phyloP scores from a whole-genome alignment of 2,329 filamentous ascomycete species.

The Aurifilum marmelostoma region DNA sequence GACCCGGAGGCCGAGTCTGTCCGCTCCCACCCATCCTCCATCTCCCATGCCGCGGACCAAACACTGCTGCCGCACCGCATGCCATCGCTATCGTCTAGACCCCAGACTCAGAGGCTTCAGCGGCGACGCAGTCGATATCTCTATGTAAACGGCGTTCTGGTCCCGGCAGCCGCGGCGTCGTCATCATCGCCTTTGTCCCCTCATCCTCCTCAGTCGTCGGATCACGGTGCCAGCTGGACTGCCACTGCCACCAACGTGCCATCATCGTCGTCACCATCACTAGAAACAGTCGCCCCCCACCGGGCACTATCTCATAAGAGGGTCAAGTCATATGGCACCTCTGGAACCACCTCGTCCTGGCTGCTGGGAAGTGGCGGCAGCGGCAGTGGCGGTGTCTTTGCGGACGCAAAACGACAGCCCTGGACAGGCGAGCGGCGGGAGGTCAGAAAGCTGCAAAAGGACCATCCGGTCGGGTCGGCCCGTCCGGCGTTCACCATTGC shows the following conservation, averaged over 20 bases:
- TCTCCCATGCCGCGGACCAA: conserved; percentile 13
- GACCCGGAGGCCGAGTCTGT: conserved; percentile 26
- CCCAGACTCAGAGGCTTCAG: conserved; percentile 26
- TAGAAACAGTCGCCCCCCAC: background rate
- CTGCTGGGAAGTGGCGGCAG: conserved; percentile 13
- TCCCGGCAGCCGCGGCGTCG: conserved; percentile 18
- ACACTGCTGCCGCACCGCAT: conserved; percentile 8
- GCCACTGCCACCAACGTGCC: background rate
- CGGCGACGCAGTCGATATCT: conserved; percentile 24
- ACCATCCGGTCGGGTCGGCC: conserved; percentile 27
- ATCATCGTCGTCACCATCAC: background rate
- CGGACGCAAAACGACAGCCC: conserved; percentile 19
- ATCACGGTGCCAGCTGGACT: background rate
- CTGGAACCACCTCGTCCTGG: conserved; percentile 22
- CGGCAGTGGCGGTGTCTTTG: conserved; percentile 9
- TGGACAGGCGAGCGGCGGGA: conserved; percentile 29
- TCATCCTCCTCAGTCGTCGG: background rate
- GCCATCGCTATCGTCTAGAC: background rate
- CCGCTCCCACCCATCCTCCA: conserved; percentile 25
- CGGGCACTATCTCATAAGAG: conserved; percentile 12
- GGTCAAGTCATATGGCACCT: conserved; percentile 16
- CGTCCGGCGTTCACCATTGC: conserved; percentile 21
- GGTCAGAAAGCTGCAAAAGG: conserved; percentile 27
- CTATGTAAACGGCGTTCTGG: conserved; percentile 20
- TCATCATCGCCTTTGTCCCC: background rate